A percentile compares a stretch with the other conserved stretches of the same genome.
Conservation (phyloP, 768 basidiomycete species). For the Obba rivulosa region DNA sequence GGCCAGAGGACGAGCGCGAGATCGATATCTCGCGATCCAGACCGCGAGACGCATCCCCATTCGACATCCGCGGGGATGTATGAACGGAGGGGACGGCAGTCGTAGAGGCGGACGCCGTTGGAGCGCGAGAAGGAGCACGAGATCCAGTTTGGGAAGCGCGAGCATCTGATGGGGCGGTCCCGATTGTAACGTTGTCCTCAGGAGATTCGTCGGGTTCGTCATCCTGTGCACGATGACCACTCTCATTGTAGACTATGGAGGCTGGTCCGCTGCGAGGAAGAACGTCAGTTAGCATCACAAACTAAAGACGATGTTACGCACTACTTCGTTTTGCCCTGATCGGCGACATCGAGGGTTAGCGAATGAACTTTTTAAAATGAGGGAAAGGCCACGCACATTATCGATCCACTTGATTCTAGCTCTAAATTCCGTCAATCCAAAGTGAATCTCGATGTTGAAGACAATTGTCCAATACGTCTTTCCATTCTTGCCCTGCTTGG, state of each 20-base stretch:
- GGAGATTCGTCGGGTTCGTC: slow-evolving; percentile 62
- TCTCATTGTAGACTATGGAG: slow-evolving; percentile 77
- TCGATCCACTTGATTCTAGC: slow-evolving; percentile 82
- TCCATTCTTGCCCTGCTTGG: slow-evolving; percentile 58
- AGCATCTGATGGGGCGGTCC: slow-evolving; percentile 33
- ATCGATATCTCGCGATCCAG: slow-evolving; percentile 9
- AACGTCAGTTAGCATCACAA: slow-evolving; percentile 4
- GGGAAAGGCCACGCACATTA: slow-evolving; percentile 44
- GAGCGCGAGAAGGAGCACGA: slow-evolving; percentile 48
- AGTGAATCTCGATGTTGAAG: slow-evolving; percentile 80
- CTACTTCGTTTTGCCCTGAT: slow-evolving; percentile 68
- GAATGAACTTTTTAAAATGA: not conserved
- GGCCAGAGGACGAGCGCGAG: slow-evolving; percentile 14
- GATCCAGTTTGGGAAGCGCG: slow-evolving; percentile 47
- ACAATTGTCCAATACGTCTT: slow-evolving; percentile 82
- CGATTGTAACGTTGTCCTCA: slow-evolving; percentile 51
- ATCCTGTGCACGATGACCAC: slow-evolving; percentile 68
- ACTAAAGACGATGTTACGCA: slow-evolving; percentile 29
- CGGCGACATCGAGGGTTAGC: too few relatives aligned
- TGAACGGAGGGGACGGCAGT: slow-evolving; percentile 21
- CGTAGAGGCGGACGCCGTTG: slow-evolving; percentile 24
- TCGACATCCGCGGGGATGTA: slow-evolving; percentile 21
- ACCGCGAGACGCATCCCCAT: slow-evolving; percentile 5
- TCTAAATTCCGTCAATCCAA: slow-evolving; percentile 77
- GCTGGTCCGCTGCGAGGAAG: slow-evolving; percentile 59